A percentile compares a stretch with the other conserved stretches of the same genome.
phyloP scores from a whole-genome alignment of 805 yeast genomes.

The Metschnikowia kunwiensis region DNA sequence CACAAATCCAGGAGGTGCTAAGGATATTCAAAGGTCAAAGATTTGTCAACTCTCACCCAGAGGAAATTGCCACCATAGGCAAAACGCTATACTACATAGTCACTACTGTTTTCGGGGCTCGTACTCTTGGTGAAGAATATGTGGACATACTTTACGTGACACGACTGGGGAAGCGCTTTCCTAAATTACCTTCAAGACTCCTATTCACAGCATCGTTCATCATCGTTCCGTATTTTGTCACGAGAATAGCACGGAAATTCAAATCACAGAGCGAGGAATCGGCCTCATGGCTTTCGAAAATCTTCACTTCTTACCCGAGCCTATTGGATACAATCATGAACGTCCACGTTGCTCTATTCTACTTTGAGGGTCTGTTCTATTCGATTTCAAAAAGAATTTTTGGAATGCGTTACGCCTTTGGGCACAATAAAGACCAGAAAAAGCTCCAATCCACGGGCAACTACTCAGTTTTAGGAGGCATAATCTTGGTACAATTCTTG shows the following conservation, averaged over 20 bases:
- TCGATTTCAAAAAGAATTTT: constrained; percentile 70
- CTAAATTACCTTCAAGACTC: constrained; percentile 43
- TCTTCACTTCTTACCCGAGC: constrained; percentile 41
- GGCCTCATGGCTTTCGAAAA: constrained; percentile 18
- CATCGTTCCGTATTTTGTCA: constrained; percentile 55
- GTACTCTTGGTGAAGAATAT: constrained; percentile 93
- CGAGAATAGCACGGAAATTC: constrained; percentile 27
- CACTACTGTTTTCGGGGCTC: constrained; percentile 72
- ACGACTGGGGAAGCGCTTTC: constrained; percentile 49
- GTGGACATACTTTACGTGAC: constrained; percentile 72
- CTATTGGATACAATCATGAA: constrained; percentile 55
- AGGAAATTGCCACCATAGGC: constrained; percentile 56
- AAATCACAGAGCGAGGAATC: constrained; percentile 20
- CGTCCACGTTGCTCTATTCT: constrained; percentile 76
- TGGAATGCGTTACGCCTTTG: constrained; percentile 77
- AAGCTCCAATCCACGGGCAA: constrained; percentile 48
- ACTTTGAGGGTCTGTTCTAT: constrained; percentile 79
- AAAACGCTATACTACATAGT: constrained; percentile 63
- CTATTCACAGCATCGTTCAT: constrained; percentile 62
- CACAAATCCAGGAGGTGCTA: constrained; percentile 54
- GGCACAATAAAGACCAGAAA: constrained; percentile 51
- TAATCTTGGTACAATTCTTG: constrained; percentile 52
- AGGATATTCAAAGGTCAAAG: constrained; percentile 59
- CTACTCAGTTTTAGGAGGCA: constrained; percentile 71
- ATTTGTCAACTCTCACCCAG: constrained; percentile 59